phyloP scores from a whole-genome alignment of 352 stramenopile genomes.

The Phytophthora vignae region DNA sequence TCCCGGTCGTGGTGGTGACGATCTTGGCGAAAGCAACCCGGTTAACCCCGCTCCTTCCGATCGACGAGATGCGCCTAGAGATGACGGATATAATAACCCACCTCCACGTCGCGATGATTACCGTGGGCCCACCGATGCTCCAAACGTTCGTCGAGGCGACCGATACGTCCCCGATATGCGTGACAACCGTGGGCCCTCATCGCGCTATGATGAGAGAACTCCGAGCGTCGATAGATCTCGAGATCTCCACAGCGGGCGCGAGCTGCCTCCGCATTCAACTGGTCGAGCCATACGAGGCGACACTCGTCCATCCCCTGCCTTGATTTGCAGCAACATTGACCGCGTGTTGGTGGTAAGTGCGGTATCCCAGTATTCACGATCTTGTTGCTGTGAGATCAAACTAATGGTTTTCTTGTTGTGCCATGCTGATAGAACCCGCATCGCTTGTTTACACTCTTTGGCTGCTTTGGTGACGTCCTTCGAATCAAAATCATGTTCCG shows the following conservation, averaged over 20 bases:
- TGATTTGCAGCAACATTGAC: conserved; percentile 90
- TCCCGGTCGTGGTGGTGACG: conserved; percentile 34
- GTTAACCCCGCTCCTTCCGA: conserved; percentile 14
- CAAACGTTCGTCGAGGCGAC: conserved; percentile 29
- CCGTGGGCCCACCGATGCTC: conserved; percentile 13
- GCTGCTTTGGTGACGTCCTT: conserved; percentile 85
- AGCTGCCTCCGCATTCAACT: conserved; percentile 68
- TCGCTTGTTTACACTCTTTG: conserved; percentile 84
- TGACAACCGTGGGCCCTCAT: conserved; percentile 25
- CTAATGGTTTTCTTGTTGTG: conserved; percentile 3
- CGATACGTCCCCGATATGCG: conserved; percentile 28
- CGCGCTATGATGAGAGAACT: conserved; percentile 34
- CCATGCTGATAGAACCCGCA: conserved; percentile 55
- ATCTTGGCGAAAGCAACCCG: conserved; percentile 16
- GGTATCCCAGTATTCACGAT: background rate
- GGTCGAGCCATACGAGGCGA: conserved; percentile 65
- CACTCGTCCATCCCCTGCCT: conserved; percentile 63
- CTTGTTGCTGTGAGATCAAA: background rate
- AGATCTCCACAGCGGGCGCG: conserved; percentile 28
- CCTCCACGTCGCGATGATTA: conserved; percentile 37
- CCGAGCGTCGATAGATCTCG: conserved; percentile 33
- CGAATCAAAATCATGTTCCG: conserved; percentile 90
- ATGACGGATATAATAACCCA: conserved; percentile 27
- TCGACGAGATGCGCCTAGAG: conserved; percentile 25
- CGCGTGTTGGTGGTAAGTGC: conserved; percentile 61